Base-by-base conservation (phyloP, 2,329 filamentous ascomycete genomes). In the Fonsecaea nubica region DNA sequence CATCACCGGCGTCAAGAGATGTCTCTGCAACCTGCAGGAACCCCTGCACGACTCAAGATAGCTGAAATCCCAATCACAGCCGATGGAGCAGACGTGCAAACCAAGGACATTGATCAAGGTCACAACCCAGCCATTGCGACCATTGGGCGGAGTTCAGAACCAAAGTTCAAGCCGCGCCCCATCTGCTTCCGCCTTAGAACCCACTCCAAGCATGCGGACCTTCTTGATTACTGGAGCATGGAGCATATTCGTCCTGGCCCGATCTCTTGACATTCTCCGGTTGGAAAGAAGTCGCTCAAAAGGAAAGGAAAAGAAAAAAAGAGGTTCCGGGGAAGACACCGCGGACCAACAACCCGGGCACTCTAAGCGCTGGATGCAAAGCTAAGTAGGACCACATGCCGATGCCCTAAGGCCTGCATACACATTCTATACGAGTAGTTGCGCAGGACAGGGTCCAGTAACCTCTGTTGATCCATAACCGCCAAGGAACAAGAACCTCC, bases 311-410 rank as follows among this genome's bases (percentile, higher is more conserved):
- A 50, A 25, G 12, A 50, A 50, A 50, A 25, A n/a, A 50, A 8
- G 45, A 25, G 18, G 18, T 25, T 9, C 45, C 21, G 45, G 45
- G 42, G 45, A 50, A 50, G 10, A 10, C 8, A 50, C 18, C 18
- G n/a, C 45, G 45, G 45, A 25, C 45, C 45, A 50, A 50, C 45
- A 25, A 50, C 45, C 45, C 45, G 45, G 13, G 8, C 18, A 18
- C 18, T 50, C 45, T 50, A 50, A 50, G 45, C 45, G 45, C 45
- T 50, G 45, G 12, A 25, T 50, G 45, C 45, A 50, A 50, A 50
- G 45, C 45, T 50, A 50, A 50, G 45, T 50, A 50, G 45, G 45
- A 50, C 45, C 45, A 50, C 45, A 50, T 50, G 45, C 21, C 21
- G 45, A 12, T 25, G 45, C 18, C 45, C 18, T 12, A 50, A 25